Percentiles rank a stretch among this genome's conserved stretches.
These are phyloP conservation scores for Mycena crocata DNA, from an alignment of 768 basidiomycete species.

Conservation along the genomic window DNA sequence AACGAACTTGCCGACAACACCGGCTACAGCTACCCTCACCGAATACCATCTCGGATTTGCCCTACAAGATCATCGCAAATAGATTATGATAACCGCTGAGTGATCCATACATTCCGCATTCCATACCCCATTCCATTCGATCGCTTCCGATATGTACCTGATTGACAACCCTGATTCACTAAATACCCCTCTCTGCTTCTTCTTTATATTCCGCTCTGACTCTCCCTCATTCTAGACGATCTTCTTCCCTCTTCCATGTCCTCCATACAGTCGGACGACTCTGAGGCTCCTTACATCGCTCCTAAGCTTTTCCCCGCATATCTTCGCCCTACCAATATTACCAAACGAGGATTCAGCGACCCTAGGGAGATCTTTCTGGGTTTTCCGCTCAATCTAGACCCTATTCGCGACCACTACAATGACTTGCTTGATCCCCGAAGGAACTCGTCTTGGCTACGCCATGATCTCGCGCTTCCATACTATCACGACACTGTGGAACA, in stretches of 20 bases:
- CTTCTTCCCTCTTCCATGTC: too few relatives aligned
- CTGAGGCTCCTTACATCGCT: too few relatives aligned
- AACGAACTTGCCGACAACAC: background rate
- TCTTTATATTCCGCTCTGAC: too few relatives aligned
- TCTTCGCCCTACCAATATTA: background rate
- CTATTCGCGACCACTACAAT: background rate
- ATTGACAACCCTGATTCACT: too few relatives aligned
- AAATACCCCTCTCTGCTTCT: too few relatives aligned
- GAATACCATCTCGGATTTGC: background rate
- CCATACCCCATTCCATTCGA: too few relatives aligned
- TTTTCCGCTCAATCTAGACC: background rate
- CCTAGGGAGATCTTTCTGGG: background rate
- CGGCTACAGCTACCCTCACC: background rate
- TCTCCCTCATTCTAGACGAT: too few relatives aligned
- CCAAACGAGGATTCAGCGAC: constrained; percentile 1
- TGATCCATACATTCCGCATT: too few relatives aligned
- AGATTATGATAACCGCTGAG: too few relatives aligned
- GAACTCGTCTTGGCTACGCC: background rate
- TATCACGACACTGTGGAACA: background rate
- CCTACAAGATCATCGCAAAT: background rate
- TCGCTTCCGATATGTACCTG: too few relatives aligned
- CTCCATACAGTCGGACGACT: too few relatives aligned
- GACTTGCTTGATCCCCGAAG: background rate
- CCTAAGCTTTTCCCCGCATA: too few relatives aligned
- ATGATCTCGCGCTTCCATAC: background rate